Conservation (phyloP, 345 rosid genomes). For the Salix brachista region DNA sequence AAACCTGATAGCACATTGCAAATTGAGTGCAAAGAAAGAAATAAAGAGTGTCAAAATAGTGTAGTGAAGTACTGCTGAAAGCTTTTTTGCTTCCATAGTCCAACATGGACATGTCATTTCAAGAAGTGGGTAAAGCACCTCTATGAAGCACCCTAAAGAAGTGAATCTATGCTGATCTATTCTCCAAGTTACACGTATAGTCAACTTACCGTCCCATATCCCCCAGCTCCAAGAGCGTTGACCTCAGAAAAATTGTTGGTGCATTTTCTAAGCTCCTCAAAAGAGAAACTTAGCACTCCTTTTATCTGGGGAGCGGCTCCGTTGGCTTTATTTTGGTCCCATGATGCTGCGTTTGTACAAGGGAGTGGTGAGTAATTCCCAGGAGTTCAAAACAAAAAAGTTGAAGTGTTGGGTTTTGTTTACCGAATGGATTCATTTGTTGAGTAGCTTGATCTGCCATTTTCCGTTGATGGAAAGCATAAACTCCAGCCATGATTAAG, state of each 20-base stretch:
- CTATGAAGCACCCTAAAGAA: no score
- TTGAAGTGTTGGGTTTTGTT: background rate
- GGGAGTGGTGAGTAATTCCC: no score
- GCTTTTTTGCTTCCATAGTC: no score
- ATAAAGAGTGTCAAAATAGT: no score
- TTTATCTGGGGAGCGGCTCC: background rate
- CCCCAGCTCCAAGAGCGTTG: slow-evolving; percentile 1
- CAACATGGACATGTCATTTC: no score
- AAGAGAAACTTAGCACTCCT: slow-evolving; percentile 1
- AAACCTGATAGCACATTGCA: slow-evolving; percentile 46
- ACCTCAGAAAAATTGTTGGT: slow-evolving; percentile 5
- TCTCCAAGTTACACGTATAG: background rate
- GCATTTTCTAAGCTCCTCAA: slow-evolving; percentile 5
- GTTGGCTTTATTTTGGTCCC: background rate
- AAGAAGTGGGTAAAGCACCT: no score
- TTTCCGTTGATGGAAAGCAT: slow-evolving; percentile 9
- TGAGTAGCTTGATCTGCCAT: background rate
- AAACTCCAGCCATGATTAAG: background rate
- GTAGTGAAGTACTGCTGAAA: no score
- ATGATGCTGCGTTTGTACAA: background rate
- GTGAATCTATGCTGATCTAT: background rate
- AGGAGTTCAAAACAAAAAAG: no score
- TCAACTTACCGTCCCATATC: slow-evolving; percentile 7
- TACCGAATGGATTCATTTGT: slow-evolving; percentile 7
- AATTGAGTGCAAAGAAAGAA: background rate